Evolutionary conservation across 208 protist genomes (phyloP), one percentile per base, ranked within the genome.

Genomic region (Acanthamoeba divionensis): DNA sequence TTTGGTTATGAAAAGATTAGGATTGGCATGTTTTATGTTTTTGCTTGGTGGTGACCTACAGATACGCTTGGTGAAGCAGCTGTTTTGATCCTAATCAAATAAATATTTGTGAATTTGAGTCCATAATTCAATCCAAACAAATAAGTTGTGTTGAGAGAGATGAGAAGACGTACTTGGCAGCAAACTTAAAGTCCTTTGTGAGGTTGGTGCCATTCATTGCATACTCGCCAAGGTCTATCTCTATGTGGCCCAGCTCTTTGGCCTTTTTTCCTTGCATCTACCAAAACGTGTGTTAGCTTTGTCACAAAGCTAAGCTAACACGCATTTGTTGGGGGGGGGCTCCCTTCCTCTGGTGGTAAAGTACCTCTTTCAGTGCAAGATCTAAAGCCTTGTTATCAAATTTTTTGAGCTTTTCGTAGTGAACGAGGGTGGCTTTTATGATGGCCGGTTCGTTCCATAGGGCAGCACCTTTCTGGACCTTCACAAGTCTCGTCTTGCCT

Each of bases 401-500:
- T 33, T 83, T 83, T 52, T 83, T 83, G 48, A 83, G 73, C 33
- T 38, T 26, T 4, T 83, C 73, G 73, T 83, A 62, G 48, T 60
- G 73, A 29, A 83, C 5, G 50, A 83, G 55, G 2, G 73, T 62
- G 13, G 50, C 73, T 31, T 83, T 12, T 13, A 83, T 5, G 21
- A 8, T 38, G 21, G 62, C 24, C 8, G 48, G 55, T 21, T 83
- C 73, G 48, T 83, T 83, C 48, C 41, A 83, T 45, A 54, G 66
- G 66, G 10, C 73, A 15, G 13, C 18, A 6, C 15, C 26, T 7
- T 62, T 54, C 21, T 8, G 10, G 21, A 83, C 6, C 10, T 8
- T 13, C 8, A 57, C 47, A 6, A 18, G 73, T 31, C 62, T 83
- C 24, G 73, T 83, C 48, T 83, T 52, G 21, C 73, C 73, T 6